A percentile compares a stretch with the other conserved stretches of the same genome.
These are phyloP conservation scores for Sporothrix globosa DNA, from an alignment of 2,329 filamentous ascomycete species.

Conservation along the genomic window DNA sequence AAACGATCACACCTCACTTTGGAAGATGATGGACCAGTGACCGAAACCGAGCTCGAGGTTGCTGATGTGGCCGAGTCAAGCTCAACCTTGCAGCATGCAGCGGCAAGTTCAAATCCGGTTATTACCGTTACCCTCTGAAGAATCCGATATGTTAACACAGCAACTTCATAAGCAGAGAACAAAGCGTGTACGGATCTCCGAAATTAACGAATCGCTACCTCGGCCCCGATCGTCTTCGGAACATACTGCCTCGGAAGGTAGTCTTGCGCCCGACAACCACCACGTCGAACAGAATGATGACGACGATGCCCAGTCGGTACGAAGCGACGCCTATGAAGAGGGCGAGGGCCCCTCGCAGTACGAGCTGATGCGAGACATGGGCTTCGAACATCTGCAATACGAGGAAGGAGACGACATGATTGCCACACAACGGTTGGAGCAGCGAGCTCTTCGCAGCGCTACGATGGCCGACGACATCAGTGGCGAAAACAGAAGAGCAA, in stretches of 20 bases:
- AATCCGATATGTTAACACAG: neutral
- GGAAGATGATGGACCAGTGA: constrained; percentile 41
- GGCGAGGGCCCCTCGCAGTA: constrained; percentile 57
- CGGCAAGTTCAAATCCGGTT: constrained; percentile 42
- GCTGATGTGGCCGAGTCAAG: constrained; percentile 48
- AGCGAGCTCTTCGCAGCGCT: constrained; percentile 41
- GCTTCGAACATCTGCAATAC: constrained; percentile 61
- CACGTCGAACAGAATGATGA: neutral
- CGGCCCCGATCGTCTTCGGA: neutral
- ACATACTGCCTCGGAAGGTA: neutral
- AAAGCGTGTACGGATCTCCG: constrained; percentile 48
- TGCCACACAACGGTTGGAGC: constrained; percentile 66
- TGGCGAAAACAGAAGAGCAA: constrained; percentile 73
- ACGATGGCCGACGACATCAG: constrained; percentile 36
- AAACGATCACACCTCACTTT: constrained; percentile 51
- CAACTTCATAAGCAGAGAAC: constrained; percentile 19
- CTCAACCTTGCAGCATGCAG: constrained; percentile 47
- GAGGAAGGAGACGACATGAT: constrained; percentile 63
- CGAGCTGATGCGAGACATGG: constrained; percentile 62
- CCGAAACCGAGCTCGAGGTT: constrained; percentile 41
- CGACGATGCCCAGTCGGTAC: constrained; percentile 30
- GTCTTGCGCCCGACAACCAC: neutral
- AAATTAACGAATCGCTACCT: constrained; percentile 31
- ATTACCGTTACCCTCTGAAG: neutral
- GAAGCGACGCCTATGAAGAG: constrained; percentile 33